These are phyloP conservation scores for Aspergillus sergii DNA, from an alignment of 2,329 filamentous ascomycete genomes.

Conservation along the genomic window DNA sequence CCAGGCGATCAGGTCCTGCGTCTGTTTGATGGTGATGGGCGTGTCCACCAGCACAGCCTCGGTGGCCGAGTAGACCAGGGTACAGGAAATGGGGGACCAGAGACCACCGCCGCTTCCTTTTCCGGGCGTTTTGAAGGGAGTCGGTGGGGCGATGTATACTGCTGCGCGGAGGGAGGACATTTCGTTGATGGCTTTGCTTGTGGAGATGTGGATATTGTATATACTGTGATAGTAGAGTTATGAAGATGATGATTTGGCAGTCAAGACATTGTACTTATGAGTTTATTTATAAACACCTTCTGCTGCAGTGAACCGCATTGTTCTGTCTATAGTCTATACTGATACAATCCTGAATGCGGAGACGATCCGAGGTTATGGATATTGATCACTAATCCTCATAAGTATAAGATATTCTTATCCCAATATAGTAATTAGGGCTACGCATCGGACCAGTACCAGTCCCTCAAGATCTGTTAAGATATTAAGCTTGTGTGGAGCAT, in stretches of 20 bases:
- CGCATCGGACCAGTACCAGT: too few relatives aligned
- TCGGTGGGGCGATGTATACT: conserved; percentile 10
- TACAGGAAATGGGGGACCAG: conserved; percentile 15
- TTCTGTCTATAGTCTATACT: background rate
- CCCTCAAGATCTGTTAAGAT: background rate
- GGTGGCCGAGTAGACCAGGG: conserved; percentile 28
- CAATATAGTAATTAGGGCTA: too few relatives aligned
- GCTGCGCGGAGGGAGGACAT: conserved; percentile 5
- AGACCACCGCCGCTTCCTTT: conserved; percentile 3
- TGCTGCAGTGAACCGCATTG: too few relatives aligned
- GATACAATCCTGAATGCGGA: background rate
- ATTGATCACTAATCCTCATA: background rate
- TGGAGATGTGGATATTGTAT: background rate
- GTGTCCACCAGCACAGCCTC: conserved; percentile 45
- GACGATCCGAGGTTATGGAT: background rate
- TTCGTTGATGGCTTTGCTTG: background rate
- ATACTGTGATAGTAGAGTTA: background rate
- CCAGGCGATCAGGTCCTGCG: conserved; percentile 36
- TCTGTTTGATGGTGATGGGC: conserved; percentile 31
- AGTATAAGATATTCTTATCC: too few relatives aligned
- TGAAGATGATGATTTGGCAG: too few relatives aligned
- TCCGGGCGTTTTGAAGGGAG: conserved; percentile 5
- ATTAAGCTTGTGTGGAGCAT: background rate
- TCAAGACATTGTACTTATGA: too few relatives aligned
- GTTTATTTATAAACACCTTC: too few relatives aligned